Percentiles rank a stretch among this genome's conserved stretches.
Evolutionary conservation across 176 grass and related monocot species (phyloP).

Genomic region (Phoenix roebelenii): DNA sequence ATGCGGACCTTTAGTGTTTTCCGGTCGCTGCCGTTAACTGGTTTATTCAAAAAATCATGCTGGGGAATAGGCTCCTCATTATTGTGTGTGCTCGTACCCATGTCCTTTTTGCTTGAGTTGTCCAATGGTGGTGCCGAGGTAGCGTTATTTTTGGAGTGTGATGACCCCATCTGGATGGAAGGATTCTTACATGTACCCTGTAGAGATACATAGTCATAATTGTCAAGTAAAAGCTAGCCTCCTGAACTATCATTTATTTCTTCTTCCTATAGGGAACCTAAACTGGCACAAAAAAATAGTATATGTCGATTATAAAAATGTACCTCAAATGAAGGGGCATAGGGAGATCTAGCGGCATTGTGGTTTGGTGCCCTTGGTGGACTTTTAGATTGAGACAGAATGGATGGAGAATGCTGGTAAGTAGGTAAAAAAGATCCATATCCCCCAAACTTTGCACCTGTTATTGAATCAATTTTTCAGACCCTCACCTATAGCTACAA

Average conservation of each 20-base stretch:
- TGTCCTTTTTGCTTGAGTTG: constrained; percentile 47
- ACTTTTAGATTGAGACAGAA: constrained; percentile 48
- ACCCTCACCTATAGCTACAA: background rate
- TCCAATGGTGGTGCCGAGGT: constrained; percentile 22
- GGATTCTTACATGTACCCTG: constrained; percentile 44
- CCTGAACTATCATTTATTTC: too few relatives aligned
- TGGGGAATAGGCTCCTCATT: constrained; percentile 22
- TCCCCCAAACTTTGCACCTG: constrained; percentile 89
- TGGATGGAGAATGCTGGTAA: constrained; percentile 73
- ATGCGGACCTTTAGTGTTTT: constrained; percentile 93
- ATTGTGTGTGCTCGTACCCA: constrained; percentile 18
- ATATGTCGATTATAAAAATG: constrained; percentile 16
- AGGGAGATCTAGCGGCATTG: constrained; percentile 52
- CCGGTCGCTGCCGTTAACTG: constrained; percentile 41
- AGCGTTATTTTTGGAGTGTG: constrained; percentile 43
- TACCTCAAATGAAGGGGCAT: constrained; percentile 54
- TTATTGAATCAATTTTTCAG: constrained; percentile 27
- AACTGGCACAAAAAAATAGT: too few relatives aligned
- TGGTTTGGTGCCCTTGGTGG: constrained; percentile 36
- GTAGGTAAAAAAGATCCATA: constrained; percentile 96
- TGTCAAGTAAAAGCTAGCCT: too few relatives aligned
- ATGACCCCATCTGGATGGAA: constrained; percentile 29
- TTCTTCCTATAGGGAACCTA: too few relatives aligned
- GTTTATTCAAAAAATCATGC: constrained; percentile 36
- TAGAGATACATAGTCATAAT: constrained; percentile 4